phyloP scores from a whole-genome alignment of 2,329 filamentous ascomycete genomes.

The Plectosphaerella cucumerina region DNA sequence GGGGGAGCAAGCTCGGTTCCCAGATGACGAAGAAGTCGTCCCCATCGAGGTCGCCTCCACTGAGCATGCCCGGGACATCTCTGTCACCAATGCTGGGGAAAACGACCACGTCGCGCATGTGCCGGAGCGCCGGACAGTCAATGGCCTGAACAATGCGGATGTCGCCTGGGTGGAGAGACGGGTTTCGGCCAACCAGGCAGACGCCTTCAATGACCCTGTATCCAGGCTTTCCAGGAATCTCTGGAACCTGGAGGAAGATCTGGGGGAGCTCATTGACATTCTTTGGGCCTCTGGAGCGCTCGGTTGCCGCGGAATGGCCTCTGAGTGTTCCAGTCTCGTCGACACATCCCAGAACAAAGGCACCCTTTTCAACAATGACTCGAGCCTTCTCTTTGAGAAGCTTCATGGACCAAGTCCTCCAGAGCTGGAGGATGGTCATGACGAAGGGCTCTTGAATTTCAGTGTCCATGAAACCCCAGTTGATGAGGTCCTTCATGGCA shows the following conservation, averaged over 20 bases:
- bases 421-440: conserved; percentile 72
- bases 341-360: conserved; percentile 82
- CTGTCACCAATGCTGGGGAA: conserved; percentile 79
- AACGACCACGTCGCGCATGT: conserved; percentile 82
- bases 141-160: conserved; percentile 84
- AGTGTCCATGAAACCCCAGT: conserved; percentile 70
- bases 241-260: conserved; percentile 81
- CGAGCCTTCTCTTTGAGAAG: conserved; percentile 88
- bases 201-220: conserved; percentile 68
- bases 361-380: conserved; percentile 76
- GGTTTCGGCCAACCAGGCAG: conserved; percentile 86
- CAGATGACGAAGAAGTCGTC: conserved; percentile 96
- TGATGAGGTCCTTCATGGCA: conserved; percentile 69
- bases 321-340: conserved; percentile 77
- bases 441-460: conserved; percentile 71
- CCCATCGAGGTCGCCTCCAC: conserved; percentile 90
- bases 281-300: conserved; percentile 30
- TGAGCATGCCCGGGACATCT: conserved; percentile 89
- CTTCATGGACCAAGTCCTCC: conserved; percentile 87
- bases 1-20: conserved; percentile 71
- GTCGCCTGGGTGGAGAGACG: conserved; percentile 89
- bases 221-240: conserved; percentile 44
- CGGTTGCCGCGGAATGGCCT: conserved; percentile 59
- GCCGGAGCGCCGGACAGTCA: conserved; percentile 65
- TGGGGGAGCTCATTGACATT: conserved; percentile 63